Evolutionary conservation across 2,329 filamentous ascomycete species (phyloP).

Genomic region (Botrytis aclada): DNA sequence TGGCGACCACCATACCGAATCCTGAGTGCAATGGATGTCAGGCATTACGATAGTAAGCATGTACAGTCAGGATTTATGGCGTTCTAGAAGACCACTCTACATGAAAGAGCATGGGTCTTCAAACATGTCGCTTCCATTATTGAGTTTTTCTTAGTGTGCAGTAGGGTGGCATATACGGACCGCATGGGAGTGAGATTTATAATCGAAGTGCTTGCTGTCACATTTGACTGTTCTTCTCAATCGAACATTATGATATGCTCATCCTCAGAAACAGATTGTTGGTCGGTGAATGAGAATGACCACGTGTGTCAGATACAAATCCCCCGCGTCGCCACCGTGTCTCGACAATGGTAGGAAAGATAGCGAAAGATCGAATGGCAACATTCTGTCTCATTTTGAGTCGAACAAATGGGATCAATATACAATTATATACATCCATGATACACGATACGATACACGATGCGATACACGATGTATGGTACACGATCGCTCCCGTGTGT

Average conservation of each 20-base stretch:
- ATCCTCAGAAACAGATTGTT: not conserved
- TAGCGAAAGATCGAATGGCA: not conserved
- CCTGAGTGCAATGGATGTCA: not conserved
- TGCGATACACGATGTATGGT: not conserved
- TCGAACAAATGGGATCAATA: conserved; percentile 9
- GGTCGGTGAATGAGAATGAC: not conserved
- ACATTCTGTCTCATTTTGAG: not conserved
- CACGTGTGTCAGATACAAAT: conserved; percentile 7
- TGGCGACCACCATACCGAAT: not conserved
- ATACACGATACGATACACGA: not conserved
- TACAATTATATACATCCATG: not conserved
- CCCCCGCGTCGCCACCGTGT: not conserved
- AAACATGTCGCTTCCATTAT: not conserved
- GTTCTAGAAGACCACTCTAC: not conserved
- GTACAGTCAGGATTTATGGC: not conserved
- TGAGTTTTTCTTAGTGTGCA: not conserved
- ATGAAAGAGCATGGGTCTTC: not conserved
- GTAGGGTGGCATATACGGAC: not conserved
- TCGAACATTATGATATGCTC: not conserved
- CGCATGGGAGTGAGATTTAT: not conserved
- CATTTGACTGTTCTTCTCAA: not conserved
- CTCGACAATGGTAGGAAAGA: not conserved
- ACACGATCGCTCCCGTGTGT: conserved; percentile 10
- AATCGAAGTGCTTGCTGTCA: not conserved
- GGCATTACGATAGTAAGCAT: not conserved